A percentile compares a stretch with the other conserved stretches of the same genome.
phyloP scores from a whole-genome alignment of 805 yeast genomes.

The Yamadazyma takamatsuzukensis region DNA sequence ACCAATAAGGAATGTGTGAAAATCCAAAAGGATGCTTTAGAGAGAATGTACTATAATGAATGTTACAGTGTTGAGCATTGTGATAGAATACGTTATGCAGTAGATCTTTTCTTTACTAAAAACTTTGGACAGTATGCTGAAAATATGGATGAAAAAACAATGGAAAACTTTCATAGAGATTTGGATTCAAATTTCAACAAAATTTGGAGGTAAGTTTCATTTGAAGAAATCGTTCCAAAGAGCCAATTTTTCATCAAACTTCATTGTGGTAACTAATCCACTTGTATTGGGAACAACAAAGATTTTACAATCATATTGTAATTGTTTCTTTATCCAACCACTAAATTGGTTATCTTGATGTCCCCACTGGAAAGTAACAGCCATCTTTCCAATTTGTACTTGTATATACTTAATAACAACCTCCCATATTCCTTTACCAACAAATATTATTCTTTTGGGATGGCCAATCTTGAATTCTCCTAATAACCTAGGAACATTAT shows the following conservation, averaged over 20 bases:
- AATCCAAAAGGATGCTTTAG: conserved; percentile 32
- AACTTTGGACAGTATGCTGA: conserved; percentile 39
- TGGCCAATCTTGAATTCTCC: conserved; percentile 33
- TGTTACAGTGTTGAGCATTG: conserved; percentile 35
- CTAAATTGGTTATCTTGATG: conserved; percentile 21
- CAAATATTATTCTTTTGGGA: conserved; percentile 50
- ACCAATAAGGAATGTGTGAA: conserved; percentile 27
- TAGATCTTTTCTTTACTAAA: conserved; percentile 33
- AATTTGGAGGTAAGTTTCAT: conserved; percentile 27
- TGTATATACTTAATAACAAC: conserved; percentile 38
- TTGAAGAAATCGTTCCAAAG: conserved; percentile 44
- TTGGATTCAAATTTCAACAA: conserved; percentile 26
- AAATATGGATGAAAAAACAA: conserved; percentile 21
- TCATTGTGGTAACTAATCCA: conserved; percentile 58
- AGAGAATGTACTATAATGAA: conserved; percentile 30
- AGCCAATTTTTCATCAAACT: conserved; percentile 39
- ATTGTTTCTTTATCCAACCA: conserved; percentile 3
- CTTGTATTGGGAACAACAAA: conserved; percentile 73
- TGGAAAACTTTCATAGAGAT: conserved; percentile 24
- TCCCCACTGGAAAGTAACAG: conserved; percentile 54
- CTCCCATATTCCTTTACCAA: conserved; percentile 79
- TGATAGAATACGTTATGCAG: conserved; percentile 29
- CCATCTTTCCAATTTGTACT: conserved; percentile 20
- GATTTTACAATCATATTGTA: conserved; percentile 22
- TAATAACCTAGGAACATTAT: conserved; percentile 52